Percentiles rank a stretch among this genome's conserved stretches.
Evolutionary conservation across 2,329 filamentous ascomycete species (phyloP).

Genomic region (Teratosphaeria gauchensis): DNA sequence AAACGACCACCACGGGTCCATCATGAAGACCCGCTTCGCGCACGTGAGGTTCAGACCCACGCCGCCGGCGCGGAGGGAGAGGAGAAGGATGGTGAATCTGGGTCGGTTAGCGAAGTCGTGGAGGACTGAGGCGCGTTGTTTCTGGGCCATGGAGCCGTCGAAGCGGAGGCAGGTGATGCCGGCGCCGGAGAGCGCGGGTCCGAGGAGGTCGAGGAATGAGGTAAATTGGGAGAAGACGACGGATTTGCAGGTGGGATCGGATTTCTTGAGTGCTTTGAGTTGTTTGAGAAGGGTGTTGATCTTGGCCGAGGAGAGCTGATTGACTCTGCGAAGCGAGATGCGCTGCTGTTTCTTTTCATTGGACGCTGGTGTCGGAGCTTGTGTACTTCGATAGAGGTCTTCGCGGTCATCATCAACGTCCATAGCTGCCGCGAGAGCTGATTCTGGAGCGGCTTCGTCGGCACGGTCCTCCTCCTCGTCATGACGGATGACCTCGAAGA

Average conservation of each 20-base stretch:
- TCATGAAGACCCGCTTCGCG: constrained; percentile 89
- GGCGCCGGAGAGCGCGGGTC: constrained; percentile 62
- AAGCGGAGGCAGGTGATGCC: constrained; percentile 77
- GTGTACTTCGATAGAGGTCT: constrained; percentile 30
- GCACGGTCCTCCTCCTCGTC: constrained; percentile 40
- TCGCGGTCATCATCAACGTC: constrained; percentile 15
- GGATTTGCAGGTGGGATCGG: constrained; percentile 59
- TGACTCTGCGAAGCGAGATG: constrained; percentile 52
- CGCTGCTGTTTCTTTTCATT: constrained; percentile 22
- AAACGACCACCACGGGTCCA: constrained; percentile 99
- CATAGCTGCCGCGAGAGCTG: constrained; percentile 10
- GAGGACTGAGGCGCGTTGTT: constrained; percentile 69
- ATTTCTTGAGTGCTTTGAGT: constrained; percentile 57
- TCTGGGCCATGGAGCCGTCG: constrained; percentile 84
- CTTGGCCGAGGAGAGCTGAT: constrained; percentile 73
- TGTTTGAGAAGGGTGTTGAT: constrained; percentile 69
- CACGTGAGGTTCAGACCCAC: constrained; percentile 88
- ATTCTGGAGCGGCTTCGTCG: constrained; percentile 4
- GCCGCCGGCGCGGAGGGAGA: constrained; percentile 81
- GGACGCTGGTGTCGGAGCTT: constrained; percentile 12
- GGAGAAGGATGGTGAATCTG: constrained; percentile 64
- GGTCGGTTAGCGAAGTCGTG: constrained; percentile 51
- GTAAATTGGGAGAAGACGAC: constrained; percentile 98
- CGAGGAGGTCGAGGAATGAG: constrained; percentile 85
- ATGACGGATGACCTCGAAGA: constrained; percentile 86